Evolutionary conservation across 352 stramenopile genomes (phyloP).

Genomic region (Phytophthora pini): DNA sequence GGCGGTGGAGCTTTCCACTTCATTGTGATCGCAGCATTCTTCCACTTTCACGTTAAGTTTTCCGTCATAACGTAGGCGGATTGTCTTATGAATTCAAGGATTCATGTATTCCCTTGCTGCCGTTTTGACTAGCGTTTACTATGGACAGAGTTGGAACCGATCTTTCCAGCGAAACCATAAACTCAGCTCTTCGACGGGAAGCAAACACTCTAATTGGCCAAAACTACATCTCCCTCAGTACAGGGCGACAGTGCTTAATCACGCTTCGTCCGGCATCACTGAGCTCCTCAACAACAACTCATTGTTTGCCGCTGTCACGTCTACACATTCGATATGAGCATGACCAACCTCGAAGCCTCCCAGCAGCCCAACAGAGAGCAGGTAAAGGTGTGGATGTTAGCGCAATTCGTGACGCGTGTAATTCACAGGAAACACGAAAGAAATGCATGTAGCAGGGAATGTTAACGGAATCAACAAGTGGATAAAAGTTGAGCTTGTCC

Average conservation of each 20-base stretch:
- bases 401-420: background rate
- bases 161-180: background rate
- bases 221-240: background rate
- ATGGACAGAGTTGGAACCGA: background rate
- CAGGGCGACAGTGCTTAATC: no score
- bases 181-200: background rate
- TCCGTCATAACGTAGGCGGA: background rate
- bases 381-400: background rate
- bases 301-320: no score
- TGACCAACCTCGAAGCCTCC: no score
- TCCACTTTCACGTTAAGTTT: background rate
- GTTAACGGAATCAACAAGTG: background rate
- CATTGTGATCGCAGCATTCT: no score
- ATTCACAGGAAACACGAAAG: background rate
- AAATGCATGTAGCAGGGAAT: background rate
- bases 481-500: background rate
- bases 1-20: no score
- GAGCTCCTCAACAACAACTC: background rate
- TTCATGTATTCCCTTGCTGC: no score
- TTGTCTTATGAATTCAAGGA: background rate
- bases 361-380: background rate
- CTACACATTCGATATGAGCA: no score
- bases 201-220: background rate
- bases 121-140: background rate
- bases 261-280: no score